These are phyloP conservation scores for Saccharomyces kudriavzevii DNA, from an alignment of 805 yeast genomes.

Conservation along the genomic window DNA sequence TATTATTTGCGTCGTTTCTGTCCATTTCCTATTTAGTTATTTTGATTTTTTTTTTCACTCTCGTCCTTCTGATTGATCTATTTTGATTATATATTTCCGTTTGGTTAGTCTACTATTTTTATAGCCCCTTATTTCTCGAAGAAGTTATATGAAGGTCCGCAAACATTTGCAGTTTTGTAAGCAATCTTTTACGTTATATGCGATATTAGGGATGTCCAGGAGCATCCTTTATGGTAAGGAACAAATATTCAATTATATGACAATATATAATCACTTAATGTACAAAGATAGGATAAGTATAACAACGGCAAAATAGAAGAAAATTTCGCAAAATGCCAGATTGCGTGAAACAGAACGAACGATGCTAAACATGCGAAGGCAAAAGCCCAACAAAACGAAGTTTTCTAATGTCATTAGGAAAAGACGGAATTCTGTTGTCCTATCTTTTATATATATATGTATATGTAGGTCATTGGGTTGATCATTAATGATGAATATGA, in stretches of 20 bases:
- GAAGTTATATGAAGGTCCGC: background rate
- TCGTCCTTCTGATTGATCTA: background rate
- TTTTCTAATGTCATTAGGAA: background rate
- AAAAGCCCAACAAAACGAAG: background rate
- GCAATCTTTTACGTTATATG: background rate
- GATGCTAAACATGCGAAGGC: background rate
- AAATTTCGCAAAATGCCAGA: background rate
- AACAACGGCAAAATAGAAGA: background rate
- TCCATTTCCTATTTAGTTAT: background rate
- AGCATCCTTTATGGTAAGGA: background rate
- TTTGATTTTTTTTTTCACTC: background rate
- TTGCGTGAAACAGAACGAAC: background rate
- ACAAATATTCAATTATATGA: background rate
- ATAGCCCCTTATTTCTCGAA: background rate
- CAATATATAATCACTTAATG: background rate
- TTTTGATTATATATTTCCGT: background rate
- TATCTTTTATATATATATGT: background rate
- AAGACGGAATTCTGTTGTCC: background rate
- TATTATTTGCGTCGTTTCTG: background rate
- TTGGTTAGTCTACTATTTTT: background rate
- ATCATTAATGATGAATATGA: slow-evolving; percentile 1
- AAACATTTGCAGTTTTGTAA: background rate
- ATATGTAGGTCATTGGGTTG: slow-evolving; percentile 3
- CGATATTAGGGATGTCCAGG: background rate
- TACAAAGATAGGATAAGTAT: background rate